Percentiles rank a stretch among this genome's conserved stretches.
phyloP scores from a whole-genome alignment of 106 monocot genomes.

The Dendrobium nobile region DNA sequence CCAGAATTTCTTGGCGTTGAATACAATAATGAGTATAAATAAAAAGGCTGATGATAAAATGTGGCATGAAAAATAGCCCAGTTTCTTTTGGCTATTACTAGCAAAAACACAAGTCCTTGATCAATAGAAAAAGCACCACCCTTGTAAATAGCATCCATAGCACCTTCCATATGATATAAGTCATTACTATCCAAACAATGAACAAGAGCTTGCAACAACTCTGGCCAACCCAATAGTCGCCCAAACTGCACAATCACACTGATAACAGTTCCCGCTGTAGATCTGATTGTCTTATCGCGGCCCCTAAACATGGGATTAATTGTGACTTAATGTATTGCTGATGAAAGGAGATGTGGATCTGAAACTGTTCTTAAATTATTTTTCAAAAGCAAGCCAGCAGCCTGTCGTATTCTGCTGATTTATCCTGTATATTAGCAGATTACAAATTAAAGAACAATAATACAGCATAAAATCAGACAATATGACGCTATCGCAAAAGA shows the following conservation, averaged over 20 bases:
- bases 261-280: conserved; percentile 93
- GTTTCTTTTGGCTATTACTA: not conserved
- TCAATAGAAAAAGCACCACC: conserved; percentile 19
- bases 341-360: conserved; percentile 47
- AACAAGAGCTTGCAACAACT: conserved; percentile 85
- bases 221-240: conserved; percentile 70
- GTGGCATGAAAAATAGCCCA: not conserved
- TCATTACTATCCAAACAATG: conserved; percentile 92
- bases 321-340: conserved; percentile 86
- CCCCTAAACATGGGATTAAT: conserved; percentile 75
- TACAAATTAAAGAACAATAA: not conserved
- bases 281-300: conserved; percentile 72
- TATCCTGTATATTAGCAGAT: conserved; percentile 41
- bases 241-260: conserved; percentile 74
- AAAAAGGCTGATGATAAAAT: not conserved
- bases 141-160: conserved; percentile 93
- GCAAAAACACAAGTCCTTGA: not conserved
- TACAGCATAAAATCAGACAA: not conserved
- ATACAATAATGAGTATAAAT: not conserved
- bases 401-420: conserved; percentile 70
- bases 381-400: conserved; percentile 91
- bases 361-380: conserved; percentile 69
- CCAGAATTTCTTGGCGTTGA: not conserved
- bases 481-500: not conserved
- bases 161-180: conserved; percentile 94